Percentiles rank a stretch among this genome's conserved stretches.
phyloP scores from a whole-genome alignment of 106 monocot species.

The Cymbidium sinense region DNA sequence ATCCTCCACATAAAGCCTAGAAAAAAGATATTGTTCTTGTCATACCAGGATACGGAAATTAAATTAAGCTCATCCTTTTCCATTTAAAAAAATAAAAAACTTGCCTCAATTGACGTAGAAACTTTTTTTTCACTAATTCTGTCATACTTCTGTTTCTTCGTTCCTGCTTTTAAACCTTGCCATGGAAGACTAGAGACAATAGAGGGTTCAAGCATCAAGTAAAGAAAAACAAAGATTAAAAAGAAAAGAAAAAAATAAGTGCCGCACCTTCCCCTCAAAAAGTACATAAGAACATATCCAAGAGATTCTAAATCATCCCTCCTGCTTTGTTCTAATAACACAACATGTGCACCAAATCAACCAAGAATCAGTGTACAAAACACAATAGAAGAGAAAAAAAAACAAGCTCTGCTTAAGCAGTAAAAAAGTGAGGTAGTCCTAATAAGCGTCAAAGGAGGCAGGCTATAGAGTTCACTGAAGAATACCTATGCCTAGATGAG shows the following conservation, averaged over 20 bases:
- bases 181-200: slow-evolving; percentile 52
- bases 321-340: slow-evolving; percentile 66
- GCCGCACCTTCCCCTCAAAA: slow-evolving; percentile 72
- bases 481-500: slow-evolving; percentile 61
- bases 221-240: background rate
- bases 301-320: slow-evolving; percentile 91
- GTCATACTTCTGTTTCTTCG: slow-evolving; percentile 83
- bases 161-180: slow-evolving; percentile 82
- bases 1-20: slow-evolving; percentile 66
- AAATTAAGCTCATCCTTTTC: background rate
- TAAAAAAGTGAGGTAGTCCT: too few species aligned
- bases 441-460: too few species aligned
- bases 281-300: slow-evolving; percentile 85
- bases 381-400: too few species aligned
- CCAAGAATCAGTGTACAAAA: too few species aligned
- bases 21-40: background rate
- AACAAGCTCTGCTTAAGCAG: too few species aligned
- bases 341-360: background rate
- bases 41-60: slow-evolving; percentile 15
- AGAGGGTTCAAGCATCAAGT: background rate
- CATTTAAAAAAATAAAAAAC: slow-evolving; percentile 4
- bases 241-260: background rate
- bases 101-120: slow-evolving; percentile 71
- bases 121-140: slow-evolving; percentile 75
- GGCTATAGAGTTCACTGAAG: too few species aligned